phyloP scores from a whole-genome alignment of 768 basidiomycete species.

The Lactifluus rugatus region DNA sequence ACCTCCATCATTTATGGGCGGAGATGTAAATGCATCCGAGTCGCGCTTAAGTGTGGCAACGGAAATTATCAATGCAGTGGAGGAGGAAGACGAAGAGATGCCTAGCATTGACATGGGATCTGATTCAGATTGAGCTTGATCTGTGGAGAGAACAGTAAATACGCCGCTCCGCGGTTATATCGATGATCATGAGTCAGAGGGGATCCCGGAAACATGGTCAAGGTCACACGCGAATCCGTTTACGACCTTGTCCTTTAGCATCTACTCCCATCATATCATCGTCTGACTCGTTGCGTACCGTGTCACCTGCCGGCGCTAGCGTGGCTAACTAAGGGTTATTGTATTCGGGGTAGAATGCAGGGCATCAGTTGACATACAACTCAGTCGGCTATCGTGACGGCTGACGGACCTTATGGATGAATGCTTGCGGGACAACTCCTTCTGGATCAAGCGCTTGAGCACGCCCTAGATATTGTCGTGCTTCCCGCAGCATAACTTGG shows the following conservation, averaged over 20 bases:
- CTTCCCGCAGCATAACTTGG: slow-evolving; percentile 36
- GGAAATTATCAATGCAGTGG: slow-evolving; percentile 10
- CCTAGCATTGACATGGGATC: slow-evolving; percentile 71
- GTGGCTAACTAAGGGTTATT: slow-evolving; percentile 14
- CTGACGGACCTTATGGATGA: slow-evolving; percentile 42
- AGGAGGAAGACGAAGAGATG: slow-evolving; percentile 65
- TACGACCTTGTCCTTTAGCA: slow-evolving; percentile 24
- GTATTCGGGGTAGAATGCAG: neutral
- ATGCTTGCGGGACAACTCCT: slow-evolving; percentile 42
- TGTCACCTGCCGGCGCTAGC: slow-evolving; percentile 14
- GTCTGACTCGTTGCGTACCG: slow-evolving; percentile 26
- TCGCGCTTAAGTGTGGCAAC: neutral
- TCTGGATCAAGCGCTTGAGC: slow-evolving; percentile 50
- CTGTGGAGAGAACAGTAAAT: neutral
- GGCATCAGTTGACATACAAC: neutral
- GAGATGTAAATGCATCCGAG: neutral
- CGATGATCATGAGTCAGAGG: neutral
- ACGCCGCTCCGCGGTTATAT: neutral
- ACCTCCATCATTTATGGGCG: neutral
- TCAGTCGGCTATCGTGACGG: neutral
- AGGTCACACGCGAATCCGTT: slow-evolving; percentile 28
- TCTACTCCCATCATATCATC: slow-evolving; percentile 29
- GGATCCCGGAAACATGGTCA: neutral
- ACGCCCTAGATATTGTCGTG: slow-evolving; percentile 57
- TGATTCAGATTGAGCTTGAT: slow-evolving; percentile 53